phyloP scores from a whole-genome alignment of 225 moss, liverwort and hornwort genomes.

The Straminergon stramineum region DNA sequence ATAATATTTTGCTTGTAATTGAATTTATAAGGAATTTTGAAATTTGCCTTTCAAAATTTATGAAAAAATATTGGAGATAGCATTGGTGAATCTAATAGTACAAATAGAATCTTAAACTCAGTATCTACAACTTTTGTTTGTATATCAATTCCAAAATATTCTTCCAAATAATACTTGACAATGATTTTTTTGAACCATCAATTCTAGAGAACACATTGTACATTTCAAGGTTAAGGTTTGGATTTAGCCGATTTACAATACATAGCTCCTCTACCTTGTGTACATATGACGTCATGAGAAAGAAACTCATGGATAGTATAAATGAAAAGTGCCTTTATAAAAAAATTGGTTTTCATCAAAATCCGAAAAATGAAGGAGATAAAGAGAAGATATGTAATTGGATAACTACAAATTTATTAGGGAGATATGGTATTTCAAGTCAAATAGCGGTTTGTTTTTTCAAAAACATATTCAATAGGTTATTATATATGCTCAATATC shows the following conservation, averaged over 20 bases:
- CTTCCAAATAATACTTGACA: too few species aligned
- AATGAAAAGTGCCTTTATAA: not conserved
- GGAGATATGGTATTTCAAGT: too few species aligned
- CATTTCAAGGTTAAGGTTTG: not conserved
- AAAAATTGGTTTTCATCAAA: not conserved
- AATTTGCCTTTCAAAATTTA: too few species aligned
- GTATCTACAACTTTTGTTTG: too few species aligned
- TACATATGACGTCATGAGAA: not conserved
- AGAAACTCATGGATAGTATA: not conserved
- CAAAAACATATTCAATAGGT: not conserved
- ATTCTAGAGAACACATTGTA: too few species aligned
- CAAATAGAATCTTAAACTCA: too few species aligned
- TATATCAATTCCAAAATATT: too few species aligned
- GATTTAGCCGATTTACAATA: not conserved
- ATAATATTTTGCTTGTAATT: too few species aligned
- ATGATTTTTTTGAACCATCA: too few species aligned
- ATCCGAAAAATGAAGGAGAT: not conserved
- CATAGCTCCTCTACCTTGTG: not conserved
- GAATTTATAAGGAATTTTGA: too few species aligned
- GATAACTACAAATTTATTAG: not conserved
- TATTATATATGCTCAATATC: not conserved
- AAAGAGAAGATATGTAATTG: not conserved
- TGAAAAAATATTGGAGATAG: too few species aligned
- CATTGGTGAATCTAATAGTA: too few species aligned
- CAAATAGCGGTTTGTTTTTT: not conserved